These are phyloP conservation scores for Pichia californica DNA, from an alignment of 805 yeast species.

Conservation along the genomic window DNA sequence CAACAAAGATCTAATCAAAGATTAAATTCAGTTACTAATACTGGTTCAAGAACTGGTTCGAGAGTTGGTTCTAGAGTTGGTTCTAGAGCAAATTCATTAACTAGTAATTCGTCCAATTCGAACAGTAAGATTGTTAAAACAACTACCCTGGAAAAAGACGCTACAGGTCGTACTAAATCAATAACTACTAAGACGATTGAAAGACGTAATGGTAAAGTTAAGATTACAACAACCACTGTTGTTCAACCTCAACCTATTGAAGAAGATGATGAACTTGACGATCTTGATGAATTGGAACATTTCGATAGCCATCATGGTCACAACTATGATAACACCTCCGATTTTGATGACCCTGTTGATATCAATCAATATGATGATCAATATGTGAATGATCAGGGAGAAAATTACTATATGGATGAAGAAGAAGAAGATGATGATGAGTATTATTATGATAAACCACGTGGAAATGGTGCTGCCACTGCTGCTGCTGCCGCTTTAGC, in stretches of 20 bases:
- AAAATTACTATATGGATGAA: not conserved
- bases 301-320: conserved; percentile 3
- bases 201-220: conserved; percentile 41
- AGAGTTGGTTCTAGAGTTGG: conserved; percentile 9
- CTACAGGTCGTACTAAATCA: conserved; percentile 47
- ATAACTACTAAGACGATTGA: conserved; percentile 49
- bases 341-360: conserved; percentile 7
- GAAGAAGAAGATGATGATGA: not conserved
- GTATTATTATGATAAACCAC: not conserved
- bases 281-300: conserved; percentile 13
- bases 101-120: conserved; percentile 21
- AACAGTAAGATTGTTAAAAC: conserved; percentile 38
- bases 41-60: conserved; percentile 21
- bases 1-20: too few species aligned
- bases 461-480: conserved; percentile 3
- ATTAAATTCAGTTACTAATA: too few species aligned
- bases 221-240: conserved; percentile 42
- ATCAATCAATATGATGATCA: not conserved
- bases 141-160: conserved; percentile 44
- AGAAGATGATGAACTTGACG: conserved; percentile 6
- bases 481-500: conserved; percentile 12
- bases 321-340: conserved; percentile 22
- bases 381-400: not conserved
- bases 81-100: conserved; percentile 25
- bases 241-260: conserved; percentile 26